Base-by-base conservation (phyloP, 129 eudicot genomes). In the Flaveria robusta region DNA sequence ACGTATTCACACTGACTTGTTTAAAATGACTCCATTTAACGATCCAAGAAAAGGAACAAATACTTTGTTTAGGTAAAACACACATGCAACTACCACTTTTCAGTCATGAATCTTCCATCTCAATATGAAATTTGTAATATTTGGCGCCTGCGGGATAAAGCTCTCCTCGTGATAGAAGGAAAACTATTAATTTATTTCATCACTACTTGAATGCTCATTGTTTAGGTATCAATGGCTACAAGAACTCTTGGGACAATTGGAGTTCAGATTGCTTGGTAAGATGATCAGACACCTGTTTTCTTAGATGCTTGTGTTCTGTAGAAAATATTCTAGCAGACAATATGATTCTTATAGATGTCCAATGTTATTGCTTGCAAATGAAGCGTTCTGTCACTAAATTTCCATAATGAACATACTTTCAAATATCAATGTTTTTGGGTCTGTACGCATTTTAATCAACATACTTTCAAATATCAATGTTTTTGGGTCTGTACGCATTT, bases 201-300 rank as follows among this genome's bases (percentile, higher is more conserved):
- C 49, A 73, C 71, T 62, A 29, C 31, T 64, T 66, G 15, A 76
- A 59, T 82, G 72, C 66, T 55, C 50, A n/a, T 65, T 37, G 63
- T 82, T 78, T 83, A 94, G 98, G 97, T 94, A 66, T 94, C 98
- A 56, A 94, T 94, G 98, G 98, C 96, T 82, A 82, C 24, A 88
- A 91, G 98, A 89, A 94, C 98, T 72, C 93, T 94, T 50, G 98
- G 98, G 43, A 81, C 83, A 52, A 52, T 88, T 73, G 98, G 98
- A 74, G 97, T 94, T 74, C 97, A 91, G 83, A 75, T 91, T 79
- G 83, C 90, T 52, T 94, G 98, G 98, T 94, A 89, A 49, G 89
- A 73, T 64, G 68, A 82, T 77, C 66, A 31, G 11, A 62, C 72
- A 5, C 34, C 10, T 1, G 4, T 7, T 77, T 55, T 56, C 4